phyloP scores from a whole-genome alignment of 139 green algal genomes.

The Chlamydomonas sp. region DNA sequence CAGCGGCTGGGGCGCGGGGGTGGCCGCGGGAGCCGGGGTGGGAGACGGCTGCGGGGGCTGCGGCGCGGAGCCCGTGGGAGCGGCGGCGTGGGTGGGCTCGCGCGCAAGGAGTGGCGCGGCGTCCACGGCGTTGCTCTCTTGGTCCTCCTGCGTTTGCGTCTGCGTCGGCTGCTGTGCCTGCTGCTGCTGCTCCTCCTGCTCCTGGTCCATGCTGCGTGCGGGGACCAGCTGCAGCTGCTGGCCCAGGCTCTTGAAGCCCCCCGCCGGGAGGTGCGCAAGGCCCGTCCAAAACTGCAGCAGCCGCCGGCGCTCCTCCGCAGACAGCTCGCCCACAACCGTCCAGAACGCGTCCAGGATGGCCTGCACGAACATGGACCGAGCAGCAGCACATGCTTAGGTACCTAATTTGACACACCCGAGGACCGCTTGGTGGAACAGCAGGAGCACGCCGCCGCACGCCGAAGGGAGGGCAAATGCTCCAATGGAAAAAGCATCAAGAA shows the following conservation, averaged over 20 bases:
- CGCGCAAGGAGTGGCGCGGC: too few species aligned
- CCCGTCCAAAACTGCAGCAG: conserved; percentile 45
- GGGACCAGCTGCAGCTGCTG: conserved; percentile 37
- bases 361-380: neutral
- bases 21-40: too few species aligned
- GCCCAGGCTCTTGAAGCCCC: conserved; percentile 32
- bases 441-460: too few species aligned
- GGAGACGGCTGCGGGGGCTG: too few species aligned
- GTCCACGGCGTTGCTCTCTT: too few species aligned
- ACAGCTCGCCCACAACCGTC: conserved; percentile 10
- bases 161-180: neutral
- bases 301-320: neutral
- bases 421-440: too few species aligned
- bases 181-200: neutral
- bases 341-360: conserved; percentile 19
- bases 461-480: too few species aligned
- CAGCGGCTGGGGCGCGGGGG: neutral
- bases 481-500: too few species aligned
- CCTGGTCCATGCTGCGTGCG: neutral
- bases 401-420: too few species aligned
- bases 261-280: conserved; percentile 19
- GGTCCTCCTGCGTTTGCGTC: neutral
- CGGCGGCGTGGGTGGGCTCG: too few species aligned
- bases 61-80: too few species aligned
- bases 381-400: too few species aligned